These are phyloP conservation scores for Alternaria rosae DNA, from an alignment of 2,329 filamentous ascomycete genomes.

Conservation along the genomic window DNA sequence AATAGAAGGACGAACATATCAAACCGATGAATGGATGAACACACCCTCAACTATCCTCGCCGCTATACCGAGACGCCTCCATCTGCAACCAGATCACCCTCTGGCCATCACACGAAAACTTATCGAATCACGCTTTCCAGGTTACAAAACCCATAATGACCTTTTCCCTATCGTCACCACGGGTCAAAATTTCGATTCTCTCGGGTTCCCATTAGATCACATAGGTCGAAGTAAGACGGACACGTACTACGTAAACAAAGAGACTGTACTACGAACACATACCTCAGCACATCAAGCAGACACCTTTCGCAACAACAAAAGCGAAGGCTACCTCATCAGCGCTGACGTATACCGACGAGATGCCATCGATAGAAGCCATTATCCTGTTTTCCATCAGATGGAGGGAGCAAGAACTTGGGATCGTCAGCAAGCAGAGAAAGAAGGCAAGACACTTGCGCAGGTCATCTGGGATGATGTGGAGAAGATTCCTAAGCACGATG, in stretches of 20 bases:
- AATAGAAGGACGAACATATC: conserved; percentile 70
- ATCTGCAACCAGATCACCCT: conserved; percentile 90
- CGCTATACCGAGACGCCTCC: conserved; percentile 78
- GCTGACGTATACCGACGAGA: conserved; percentile 96
- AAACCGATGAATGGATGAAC: conserved; percentile 85
- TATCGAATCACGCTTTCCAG: conserved; percentile 87
- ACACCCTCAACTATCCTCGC: conserved; percentile 76
- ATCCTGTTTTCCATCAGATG: conserved; percentile 99
- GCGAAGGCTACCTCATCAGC: conserved; percentile 84
- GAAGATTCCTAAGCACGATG: conserved; percentile 73
- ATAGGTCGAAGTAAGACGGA: conserved; percentile 86
- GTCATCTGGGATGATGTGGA: conserved; percentile 75
- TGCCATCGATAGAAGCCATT: conserved; percentile 93
- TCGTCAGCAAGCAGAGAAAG: conserved; percentile 63
- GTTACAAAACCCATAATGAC: conserved; percentile 78
- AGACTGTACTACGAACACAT: conserved; percentile 87
- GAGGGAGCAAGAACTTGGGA: conserved; percentile 94
- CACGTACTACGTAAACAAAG: conserved; percentile 91
- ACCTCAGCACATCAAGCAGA: conserved; percentile 93
- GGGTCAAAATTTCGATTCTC: conserved; percentile 92
- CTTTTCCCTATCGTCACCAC: conserved; percentile 86
- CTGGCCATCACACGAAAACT: conserved; percentile 89
- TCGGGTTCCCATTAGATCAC: conserved; percentile 88
- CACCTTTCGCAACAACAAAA: conserved; percentile 75
- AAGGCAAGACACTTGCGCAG: conserved; percentile 59